Conservation (phyloP, 2,329 filamentous ascomycete genomes). For the Penicillium sp. region DNA sequence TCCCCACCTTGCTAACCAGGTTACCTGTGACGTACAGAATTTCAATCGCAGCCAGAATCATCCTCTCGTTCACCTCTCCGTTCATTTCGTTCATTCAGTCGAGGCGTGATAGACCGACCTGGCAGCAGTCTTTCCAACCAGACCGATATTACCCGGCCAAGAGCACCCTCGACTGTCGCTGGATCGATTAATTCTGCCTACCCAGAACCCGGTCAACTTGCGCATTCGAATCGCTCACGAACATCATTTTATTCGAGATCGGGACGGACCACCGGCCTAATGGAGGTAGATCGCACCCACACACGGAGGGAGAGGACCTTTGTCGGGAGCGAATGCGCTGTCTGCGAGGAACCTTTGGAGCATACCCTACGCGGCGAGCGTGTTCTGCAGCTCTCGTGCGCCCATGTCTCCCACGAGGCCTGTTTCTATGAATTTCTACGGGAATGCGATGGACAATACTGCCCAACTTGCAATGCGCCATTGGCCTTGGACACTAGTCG, state of each 20-base stretch:
- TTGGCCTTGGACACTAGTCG: slow-evolving; percentile 88
- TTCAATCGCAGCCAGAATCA: slow-evolving; percentile 29
- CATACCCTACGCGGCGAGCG: slow-evolving; percentile 92
- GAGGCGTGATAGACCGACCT: slow-evolving; percentile 27
- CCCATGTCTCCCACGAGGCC: slow-evolving; percentile 95
- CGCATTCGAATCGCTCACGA: slow-evolving; percentile 33
- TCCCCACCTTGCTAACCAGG: slow-evolving; percentile 25
- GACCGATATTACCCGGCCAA: slow-evolving; percentile 23
- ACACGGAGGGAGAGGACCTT: slow-evolving; percentile 88
- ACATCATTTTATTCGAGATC: slow-evolving; percentile 39
- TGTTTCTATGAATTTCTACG: slow-evolving; percentile 99
- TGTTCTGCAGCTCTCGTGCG: slow-evolving; percentile 91
- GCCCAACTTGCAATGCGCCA: slow-evolving; percentile 88
- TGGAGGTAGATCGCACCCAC: slow-evolving; percentile 73
- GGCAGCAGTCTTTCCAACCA: slow-evolving; percentile 29
- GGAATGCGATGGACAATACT: slow-evolving; percentile 90
- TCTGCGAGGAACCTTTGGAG: slow-evolving; percentile 94
- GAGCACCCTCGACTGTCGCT: slow-evolving; percentile 26
- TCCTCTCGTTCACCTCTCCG: slow-evolving; percentile 34
- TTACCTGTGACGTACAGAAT: slow-evolving; percentile 25
- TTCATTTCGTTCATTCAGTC: slow-evolving; percentile 32
- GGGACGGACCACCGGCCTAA: slow-evolving; percentile 59
- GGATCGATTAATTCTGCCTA: slow-evolving; percentile 19
- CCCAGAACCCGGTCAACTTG: slow-evolving; percentile 16
- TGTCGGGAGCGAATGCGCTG: slow-evolving; percentile 88